Conservation (phyloP, 2,329 filamentous ascomycete species). For the Penicillium nordicum region DNA sequence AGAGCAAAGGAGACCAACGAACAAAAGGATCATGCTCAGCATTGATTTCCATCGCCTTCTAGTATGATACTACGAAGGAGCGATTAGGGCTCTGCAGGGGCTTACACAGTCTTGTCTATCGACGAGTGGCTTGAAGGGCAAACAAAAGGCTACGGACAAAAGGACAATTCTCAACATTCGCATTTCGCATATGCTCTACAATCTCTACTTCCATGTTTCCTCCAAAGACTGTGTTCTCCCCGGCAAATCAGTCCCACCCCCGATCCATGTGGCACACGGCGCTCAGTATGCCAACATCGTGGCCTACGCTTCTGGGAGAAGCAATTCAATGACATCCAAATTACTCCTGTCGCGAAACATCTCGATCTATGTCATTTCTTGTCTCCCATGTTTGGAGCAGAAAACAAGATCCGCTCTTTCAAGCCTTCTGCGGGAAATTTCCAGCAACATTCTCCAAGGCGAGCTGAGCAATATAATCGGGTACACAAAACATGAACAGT, state of each 20-base stretch:
- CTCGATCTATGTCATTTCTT: neutral
- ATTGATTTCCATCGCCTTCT: too few species aligned
- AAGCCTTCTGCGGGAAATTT: too few species aligned
- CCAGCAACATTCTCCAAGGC: too few species aligned
- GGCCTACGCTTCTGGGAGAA: neutral
- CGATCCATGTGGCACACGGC: neutral
- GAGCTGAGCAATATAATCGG: too few species aligned
- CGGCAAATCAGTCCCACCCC: neutral
- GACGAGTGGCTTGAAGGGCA: neutral
- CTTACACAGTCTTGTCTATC: neutral
- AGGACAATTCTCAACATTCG: neutral
- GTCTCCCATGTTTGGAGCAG: neutral
- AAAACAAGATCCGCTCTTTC: too few species aligned
- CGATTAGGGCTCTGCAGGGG: neutral
- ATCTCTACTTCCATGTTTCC: neutral
- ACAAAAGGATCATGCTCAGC: neutral
- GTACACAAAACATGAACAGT: too few species aligned
- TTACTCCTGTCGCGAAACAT: neutral
- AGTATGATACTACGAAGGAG: too few species aligned
- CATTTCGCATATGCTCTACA: neutral
- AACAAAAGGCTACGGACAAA: neutral
- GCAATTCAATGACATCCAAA: neutral
- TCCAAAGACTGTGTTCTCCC: neutral
- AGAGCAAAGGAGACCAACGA: neutral
- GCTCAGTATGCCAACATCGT: neutral